Percentiles rank a stretch among this genome's conserved stretches.
Conservation (phyloP, 1,284 basidiomycete genomes). For the Pyrrhoderma noxium region DNA sequence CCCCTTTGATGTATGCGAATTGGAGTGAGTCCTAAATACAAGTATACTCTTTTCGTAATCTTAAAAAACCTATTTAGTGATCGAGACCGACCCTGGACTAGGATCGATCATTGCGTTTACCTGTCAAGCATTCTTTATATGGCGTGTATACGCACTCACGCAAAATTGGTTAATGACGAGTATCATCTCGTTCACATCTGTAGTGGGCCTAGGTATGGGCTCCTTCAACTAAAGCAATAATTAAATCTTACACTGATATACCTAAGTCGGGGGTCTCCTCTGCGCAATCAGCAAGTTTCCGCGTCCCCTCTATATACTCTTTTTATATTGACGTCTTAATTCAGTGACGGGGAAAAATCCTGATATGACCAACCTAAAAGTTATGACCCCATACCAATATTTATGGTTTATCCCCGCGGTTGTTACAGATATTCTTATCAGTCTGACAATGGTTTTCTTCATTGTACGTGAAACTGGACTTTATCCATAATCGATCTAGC, state of each 20-base stretch:
- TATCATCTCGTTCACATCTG: neutral
- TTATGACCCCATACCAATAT: neutral
- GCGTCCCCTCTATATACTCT: no score
- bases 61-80: neutral
- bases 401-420: constrained; percentile 5
- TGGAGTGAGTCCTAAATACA: neutral
- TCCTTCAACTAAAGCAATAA: neutral
- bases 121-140: constrained; percentile 5
- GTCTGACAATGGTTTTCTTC: constrained; percentile 1
- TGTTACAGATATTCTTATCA: neutral
- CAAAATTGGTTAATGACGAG: neutral
- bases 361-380: no score
- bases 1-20: neutral
- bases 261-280: neutral
- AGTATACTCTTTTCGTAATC: neutral
- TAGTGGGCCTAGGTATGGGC: constrained; percentile 1
- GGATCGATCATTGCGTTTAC: constrained; percentile 6
- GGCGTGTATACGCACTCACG: constrained; percentile 1
- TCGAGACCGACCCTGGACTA: constrained; percentile 1
- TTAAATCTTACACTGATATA: neutral
- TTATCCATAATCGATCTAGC: neutral
- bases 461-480: neutral
- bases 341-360: no score
- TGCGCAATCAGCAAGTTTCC: neutral
- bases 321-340: no score